Evolutionary conservation across 148 eudicot species (phyloP), one percentile per base, ranked within the genome.

Genomic region (Silene latifolia): DNA sequence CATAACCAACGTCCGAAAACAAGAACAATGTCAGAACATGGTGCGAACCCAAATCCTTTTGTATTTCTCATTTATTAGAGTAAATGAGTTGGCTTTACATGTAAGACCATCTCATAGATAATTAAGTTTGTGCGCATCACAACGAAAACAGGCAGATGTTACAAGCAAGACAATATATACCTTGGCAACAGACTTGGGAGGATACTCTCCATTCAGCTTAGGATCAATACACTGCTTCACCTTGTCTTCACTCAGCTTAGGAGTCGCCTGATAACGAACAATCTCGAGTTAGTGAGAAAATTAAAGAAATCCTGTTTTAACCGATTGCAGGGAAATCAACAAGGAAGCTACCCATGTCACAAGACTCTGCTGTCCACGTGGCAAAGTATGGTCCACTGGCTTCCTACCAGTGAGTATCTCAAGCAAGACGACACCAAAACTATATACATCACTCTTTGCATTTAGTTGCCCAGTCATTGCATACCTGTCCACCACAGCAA

Each of bases 391-490:
- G 83, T 92, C 97, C 67, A 92, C 97, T 64, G 97, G 97, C 77
- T 90, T 90, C 69, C 97, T 80, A 46, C 97, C 97, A 73, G 94
- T 89, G 71, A 92, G 83, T 72, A 92, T 92, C 88, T 92, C 97
- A 48, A 92, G 87, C 70, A 92, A 83, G 76, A 89, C 97, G 32
- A 92, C 94, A n/a, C 97, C 97, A 66, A 88, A 92, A 78, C 97
- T 92, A 74, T 92, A 92, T 25, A 92, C 96, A 57, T 92, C 98
- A 73, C 98, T 92, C 83, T 92, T 92, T 69, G 89, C 91, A 59
- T 90, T 92, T 74, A 92, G 83, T 76, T 90, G 96, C 72, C 96
- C 98, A 23, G 98, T 90, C 98, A 92, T 90, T 58, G 98, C 98
- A 81, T 92, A 92, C 80, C 97, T 92, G 83, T 72, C 53, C 67